These are phyloP conservation scores for Aspergillus nidulans DNA, from an alignment of 495 filamentous ascomycete genomes.

Conservation along the genomic window DNA sequence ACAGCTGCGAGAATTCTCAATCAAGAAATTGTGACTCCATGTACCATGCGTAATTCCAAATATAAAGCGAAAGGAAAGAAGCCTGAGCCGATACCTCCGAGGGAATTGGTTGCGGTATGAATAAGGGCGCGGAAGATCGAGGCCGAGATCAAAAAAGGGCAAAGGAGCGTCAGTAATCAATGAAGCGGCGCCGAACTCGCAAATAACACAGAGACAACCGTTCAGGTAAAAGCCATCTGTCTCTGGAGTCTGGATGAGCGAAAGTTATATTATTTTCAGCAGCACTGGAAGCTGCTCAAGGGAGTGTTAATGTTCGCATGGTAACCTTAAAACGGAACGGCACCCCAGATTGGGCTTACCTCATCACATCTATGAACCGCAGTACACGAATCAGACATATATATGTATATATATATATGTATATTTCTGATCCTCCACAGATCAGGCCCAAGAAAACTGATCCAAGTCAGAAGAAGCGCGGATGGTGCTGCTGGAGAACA, in stretches of 20 bases:
- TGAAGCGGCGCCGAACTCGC: not conserved
- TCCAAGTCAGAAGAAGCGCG: not conserved
- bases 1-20: slow-evolving; percentile 1
- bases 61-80: not conserved
- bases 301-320: slow-evolving; percentile 19
- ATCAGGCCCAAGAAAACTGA: not conserved
- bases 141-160: not conserved
- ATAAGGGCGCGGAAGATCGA: not conserved
- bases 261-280: slow-evolving; percentile 9
- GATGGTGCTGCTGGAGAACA: slow-evolving; percentile 5
- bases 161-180: slow-evolving; percentile 10
- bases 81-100: not conserved
- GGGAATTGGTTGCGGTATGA: not conserved
- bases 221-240: slow-evolving; percentile 5
- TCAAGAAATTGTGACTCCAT: slow-evolving; percentile 4
- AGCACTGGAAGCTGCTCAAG: slow-evolving; percentile 10
- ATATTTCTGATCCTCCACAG: not conserved
- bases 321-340: not conserved
- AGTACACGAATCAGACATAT: too few species aligned
- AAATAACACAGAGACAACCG: slow-evolving; percentile 5
- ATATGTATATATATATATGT: too few species aligned
- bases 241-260: slow-evolving; percentile 7
- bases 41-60: not conserved
- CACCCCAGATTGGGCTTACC: slow-evolving; percentile 17
- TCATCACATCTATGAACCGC: slow-evolving; percentile 11